Conservation (phyloP, 495 filamentous ascomycete species). For the Penicillium paxilli region DNA sequence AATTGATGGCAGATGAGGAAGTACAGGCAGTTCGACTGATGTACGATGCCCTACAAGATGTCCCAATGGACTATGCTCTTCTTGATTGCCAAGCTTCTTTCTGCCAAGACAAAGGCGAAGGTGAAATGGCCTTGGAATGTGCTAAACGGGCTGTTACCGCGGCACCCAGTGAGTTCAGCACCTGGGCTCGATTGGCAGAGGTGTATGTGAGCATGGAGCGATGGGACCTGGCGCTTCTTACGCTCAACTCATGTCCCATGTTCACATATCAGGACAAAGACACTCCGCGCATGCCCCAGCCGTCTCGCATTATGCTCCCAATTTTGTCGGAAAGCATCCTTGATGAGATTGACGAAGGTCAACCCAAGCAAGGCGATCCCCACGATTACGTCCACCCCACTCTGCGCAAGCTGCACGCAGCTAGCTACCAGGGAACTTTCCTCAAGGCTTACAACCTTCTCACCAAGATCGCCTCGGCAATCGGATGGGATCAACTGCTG, state of each 20-base stretch:
- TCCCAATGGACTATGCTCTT: constrained; percentile 94
- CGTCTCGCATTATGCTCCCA: constrained; percentile 80
- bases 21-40: constrained; percentile 88
- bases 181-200: constrained; percentile 91
- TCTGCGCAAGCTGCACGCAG: constrained; percentile 81
- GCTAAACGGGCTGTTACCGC: constrained; percentile 92
- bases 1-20: constrained; percentile 92
- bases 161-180: constrained; percentile 94
- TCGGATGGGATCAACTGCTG: constrained; percentile 95
- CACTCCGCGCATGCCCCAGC: constrained; percentile 88
- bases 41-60: constrained; percentile 81
- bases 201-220: constrained; percentile 90
- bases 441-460: constrained; percentile 90
- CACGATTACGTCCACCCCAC: constrained; percentile 85
- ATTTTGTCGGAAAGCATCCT: constrained; percentile 86
- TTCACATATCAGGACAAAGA: constrained; percentile 99
- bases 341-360: constrained; percentile 93
- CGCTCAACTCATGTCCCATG: constrained; percentile 99
- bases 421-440: constrained; percentile 90
- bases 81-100: constrained; percentile 95
- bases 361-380: constrained; percentile 66
- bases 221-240: constrained; percentile 90
- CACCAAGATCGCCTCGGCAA: constrained; percentile 91
- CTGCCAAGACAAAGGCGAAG: constrained; percentile 81
- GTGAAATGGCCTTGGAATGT: constrained; percentile 84